Evolutionary conservation across 208 protist genomes (phyloP), one percentile per base, ranked within the genome.

Genomic region (Trypanosomatidae sp.): DNA sequence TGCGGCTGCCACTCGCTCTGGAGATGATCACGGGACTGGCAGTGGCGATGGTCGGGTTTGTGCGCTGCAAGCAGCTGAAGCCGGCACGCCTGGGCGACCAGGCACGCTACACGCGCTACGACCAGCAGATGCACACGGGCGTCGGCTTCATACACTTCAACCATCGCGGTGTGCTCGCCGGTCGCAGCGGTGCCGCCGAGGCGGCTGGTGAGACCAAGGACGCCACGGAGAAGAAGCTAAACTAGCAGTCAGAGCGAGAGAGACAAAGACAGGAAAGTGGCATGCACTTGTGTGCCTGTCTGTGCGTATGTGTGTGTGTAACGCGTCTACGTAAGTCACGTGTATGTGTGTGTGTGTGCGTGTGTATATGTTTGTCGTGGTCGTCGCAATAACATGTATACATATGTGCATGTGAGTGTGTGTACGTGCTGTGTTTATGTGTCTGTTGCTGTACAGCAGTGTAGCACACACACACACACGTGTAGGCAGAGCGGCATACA

Each of bases 71-170:
- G 26, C 40, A 44, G 6, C 56, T 93, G 26, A 40, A 74, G 20
- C 46, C 53, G 13, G 76, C 80, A 15, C 76, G 80, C 2, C 66
- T 88, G 21, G 44, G 53, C 19, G 79, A 89, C 38, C 54, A 67
- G 37, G 77, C 59, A 33, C 70, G 63, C 51, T 56, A 50, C 33
- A 48, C 69, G 22, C 66, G 75, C 19, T 89, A 89, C 42, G 79
- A 93, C 39, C 35, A 65, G 24, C 48, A 65, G 19, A 53, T 80
- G 54, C 64, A 70, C 44, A 88, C 77, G 7, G 73, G 74, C 6
- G 42, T 79, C 10, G 72, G 56, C 18, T 90, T 93, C 50, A 73
- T 86, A 30, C 78, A 89, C 56, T 93, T 93, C 40, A 90, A 88
- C 48, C 85, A 93, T 50, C 79, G 85, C 32, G 85, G 80, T 26